phyloP scores from a whole-genome alignment of 495 filamentous ascomycete genomes.

The Penicillium pulvis region DNA sequence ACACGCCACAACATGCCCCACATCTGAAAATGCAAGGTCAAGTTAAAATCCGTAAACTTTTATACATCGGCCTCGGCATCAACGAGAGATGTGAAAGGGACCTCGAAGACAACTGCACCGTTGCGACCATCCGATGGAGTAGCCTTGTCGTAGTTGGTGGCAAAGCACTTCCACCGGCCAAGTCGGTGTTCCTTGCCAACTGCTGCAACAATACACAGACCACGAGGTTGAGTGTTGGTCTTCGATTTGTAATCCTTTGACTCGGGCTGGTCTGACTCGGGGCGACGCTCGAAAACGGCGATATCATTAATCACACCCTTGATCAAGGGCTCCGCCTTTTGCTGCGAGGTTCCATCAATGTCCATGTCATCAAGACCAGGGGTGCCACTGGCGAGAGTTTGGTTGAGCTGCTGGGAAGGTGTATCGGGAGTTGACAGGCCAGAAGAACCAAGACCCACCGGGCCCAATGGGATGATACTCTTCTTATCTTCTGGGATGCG shows the following conservation, averaged over 20 bases:
- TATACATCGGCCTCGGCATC: slow-evolving; percentile 30
- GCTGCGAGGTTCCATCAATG: slow-evolving; percentile 18
- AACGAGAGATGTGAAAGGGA: slow-evolving; percentile 51
- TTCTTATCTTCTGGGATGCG: slow-evolving; percentile 79
- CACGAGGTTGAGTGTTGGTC: slow-evolving; percentile 55
- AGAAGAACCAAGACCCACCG: slow-evolving; percentile 51
- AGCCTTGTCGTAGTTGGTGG: slow-evolving; percentile 43
- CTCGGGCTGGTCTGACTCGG: slow-evolving; percentile 26
- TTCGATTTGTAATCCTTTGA: slow-evolving; percentile 51
- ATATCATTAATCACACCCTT: slow-evolving; percentile 86
- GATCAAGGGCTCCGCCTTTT: slow-evolving; percentile 41
- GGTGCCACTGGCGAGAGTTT: slow-evolving; percentile 33
- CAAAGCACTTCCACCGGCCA: slow-evolving; percentile 68
- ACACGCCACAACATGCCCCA: slow-evolving; percentile 4
- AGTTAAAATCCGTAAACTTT: slow-evolving; percentile 12
- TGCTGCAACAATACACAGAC: slow-evolving; percentile 77
- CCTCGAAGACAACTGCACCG: slow-evolving; percentile 77
- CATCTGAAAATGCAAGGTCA: slow-evolving; percentile 7
- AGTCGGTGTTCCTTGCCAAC: slow-evolving; percentile 84
- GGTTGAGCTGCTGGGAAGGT: slow-evolving; percentile 42
- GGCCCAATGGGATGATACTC: slow-evolving; percentile 70
- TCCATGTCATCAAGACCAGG: slow-evolving; percentile 28
- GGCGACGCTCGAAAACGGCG: slow-evolving; percentile 69
- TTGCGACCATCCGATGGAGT: slow-evolving; percentile 65
- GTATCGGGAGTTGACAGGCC: slow-evolving; percentile 29